Evolutionary conservation across 768 basidiomycete genomes (phyloP).

Genomic region (Lyophyllum decastes): DNA sequence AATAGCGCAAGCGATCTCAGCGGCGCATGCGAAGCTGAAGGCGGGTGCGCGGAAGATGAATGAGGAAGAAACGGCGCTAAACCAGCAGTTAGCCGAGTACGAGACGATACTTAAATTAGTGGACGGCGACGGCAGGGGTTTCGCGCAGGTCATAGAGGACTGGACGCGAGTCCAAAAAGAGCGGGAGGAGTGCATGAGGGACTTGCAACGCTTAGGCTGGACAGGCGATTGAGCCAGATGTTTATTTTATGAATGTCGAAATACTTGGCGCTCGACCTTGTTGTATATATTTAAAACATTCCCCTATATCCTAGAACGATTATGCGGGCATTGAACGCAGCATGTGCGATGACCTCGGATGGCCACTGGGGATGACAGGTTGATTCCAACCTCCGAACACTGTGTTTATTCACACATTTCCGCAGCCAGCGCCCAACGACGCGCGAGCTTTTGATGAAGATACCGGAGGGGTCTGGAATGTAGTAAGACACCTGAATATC

Average conservation of each 20-base stretch:
- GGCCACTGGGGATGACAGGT: not conserved
- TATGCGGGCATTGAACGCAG: not conserved
- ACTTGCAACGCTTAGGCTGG: slow-evolving; percentile 53
- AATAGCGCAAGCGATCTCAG: slow-evolving; percentile 34
- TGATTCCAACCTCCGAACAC: not conserved
- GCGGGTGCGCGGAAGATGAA: slow-evolving; percentile 36
- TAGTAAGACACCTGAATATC: not conserved
- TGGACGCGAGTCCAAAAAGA: slow-evolving; percentile 48
- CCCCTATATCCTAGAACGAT: not conserved
- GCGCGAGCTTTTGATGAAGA: not conserved
- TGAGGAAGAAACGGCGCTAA: slow-evolving; percentile 36
- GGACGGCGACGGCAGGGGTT: slow-evolving; percentile 41
- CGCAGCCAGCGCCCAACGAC: not conserved
- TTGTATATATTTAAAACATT: not conserved
- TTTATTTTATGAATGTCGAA: not conserved
- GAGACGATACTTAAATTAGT: slow-evolving; percentile 40
- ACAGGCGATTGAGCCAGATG: slow-evolving; percentile 36
- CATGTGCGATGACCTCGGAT: slow-evolving; percentile 6
- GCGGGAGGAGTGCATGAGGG: slow-evolving; percentile 49
- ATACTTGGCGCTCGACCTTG: not conserved
- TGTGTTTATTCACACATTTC: not conserved
- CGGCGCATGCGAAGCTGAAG: slow-evolving; percentile 31
- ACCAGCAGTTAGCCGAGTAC: slow-evolving; percentile 42
- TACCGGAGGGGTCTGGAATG: not conserved
- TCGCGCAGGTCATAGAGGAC: slow-evolving; percentile 48